Conservation (phyloP, 2,329 filamentous ascomycete species). For the Ceratocystiopsis brevicomis region DNA sequence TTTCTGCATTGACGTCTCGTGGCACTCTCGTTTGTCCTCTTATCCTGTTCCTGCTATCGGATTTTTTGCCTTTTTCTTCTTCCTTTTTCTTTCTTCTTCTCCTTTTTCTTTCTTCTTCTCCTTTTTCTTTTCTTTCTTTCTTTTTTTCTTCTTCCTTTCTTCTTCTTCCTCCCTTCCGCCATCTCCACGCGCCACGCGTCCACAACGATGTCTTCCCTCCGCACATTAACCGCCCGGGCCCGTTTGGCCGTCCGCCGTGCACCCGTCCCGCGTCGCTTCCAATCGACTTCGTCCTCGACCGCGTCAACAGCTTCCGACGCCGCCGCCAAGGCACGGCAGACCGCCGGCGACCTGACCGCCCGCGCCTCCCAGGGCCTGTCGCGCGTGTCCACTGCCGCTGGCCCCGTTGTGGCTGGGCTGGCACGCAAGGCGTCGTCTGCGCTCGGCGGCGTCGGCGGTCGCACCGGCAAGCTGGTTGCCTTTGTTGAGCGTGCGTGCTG, state of each 20-base stretch:
- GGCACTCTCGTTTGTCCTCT: not conserved
- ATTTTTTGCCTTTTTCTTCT: not conserved
- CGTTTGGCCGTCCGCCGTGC: slow-evolving; percentile 10
- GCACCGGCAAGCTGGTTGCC: slow-evolving; percentile 58
- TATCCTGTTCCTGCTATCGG: not conserved
- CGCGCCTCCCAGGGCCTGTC: slow-evolving; percentile 73
- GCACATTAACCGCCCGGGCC: slow-evolving; percentile 19
- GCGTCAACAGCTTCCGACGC: slow-evolving; percentile 27
- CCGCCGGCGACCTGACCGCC: slow-evolving; percentile 24
- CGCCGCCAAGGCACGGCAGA: slow-evolving; percentile 21
- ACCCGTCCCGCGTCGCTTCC: slow-evolving; percentile 34
- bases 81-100: not conserved
- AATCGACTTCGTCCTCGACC: slow-evolving; percentile 34
- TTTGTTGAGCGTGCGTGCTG: slow-evolving; percentile 66
- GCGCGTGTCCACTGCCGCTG: slow-evolving; percentile 61
- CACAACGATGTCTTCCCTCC: slow-evolving; percentile 10
- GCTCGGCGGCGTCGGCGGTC: slow-evolving; percentile 61
- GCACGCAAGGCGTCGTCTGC: slow-evolving; percentile 47
- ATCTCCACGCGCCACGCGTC: not conserved
- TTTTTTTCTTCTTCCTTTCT: slow-evolving; percentile 1
- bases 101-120: not conserved
- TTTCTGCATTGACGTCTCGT: no score
- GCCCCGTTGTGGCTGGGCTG: slow-evolving; percentile 55
- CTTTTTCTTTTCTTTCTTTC: not conserved
- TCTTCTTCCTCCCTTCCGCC: not conserved